Percentiles rank a stretch among this genome's conserved stretches.
These are phyloP conservation scores for Penicillium cosmopolitanum DNA, from an alignment of 495 filamentous ascomycete genomes.

Conservation along the genomic window DNA sequence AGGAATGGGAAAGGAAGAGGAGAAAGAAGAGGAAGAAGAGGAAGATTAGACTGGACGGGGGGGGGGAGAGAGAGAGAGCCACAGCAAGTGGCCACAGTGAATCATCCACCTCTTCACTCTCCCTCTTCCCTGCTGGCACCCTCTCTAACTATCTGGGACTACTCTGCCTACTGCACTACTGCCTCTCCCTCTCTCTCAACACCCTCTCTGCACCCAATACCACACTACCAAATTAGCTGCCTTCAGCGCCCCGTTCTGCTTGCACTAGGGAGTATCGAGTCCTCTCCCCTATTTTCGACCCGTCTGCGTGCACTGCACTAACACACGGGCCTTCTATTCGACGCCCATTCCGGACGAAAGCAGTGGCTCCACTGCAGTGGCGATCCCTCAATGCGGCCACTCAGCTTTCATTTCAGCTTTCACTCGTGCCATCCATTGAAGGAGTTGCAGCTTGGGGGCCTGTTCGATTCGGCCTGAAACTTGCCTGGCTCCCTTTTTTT, in stretches of 20 bases:
- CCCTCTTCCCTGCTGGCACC: neutral
- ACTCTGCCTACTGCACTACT: no score
- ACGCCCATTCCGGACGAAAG: constrained; percentile 20
- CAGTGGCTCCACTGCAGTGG: constrained; percentile 20
- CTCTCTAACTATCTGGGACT: no score
- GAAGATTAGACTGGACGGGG: constrained; percentile 20
- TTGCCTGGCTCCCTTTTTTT: neutral
- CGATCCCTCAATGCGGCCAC: constrained; percentile 23
- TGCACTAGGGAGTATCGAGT: neutral
- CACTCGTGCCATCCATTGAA: neutral
- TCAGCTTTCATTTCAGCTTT: neutral
- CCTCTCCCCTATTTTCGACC: constrained; percentile 6
- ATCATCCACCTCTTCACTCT: constrained; percentile 11
- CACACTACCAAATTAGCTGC: constrained; percentile 3
- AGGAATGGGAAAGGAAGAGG: constrained; percentile 21
- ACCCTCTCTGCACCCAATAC: neutral
- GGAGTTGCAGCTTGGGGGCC: neutral
- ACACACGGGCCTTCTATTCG: constrained; percentile 6
- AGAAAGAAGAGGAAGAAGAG: constrained; percentile 16
- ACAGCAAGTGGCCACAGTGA: constrained; percentile 25
- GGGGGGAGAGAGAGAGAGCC: constrained; percentile 8
- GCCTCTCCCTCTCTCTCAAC: neutral
- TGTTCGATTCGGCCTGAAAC: neutral
- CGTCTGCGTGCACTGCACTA: constrained; percentile 4
- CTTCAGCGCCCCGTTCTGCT: neutral